phyloP scores from a whole-genome alignment of 345 rosid genomes.

The Populus pruinosa region DNA sequence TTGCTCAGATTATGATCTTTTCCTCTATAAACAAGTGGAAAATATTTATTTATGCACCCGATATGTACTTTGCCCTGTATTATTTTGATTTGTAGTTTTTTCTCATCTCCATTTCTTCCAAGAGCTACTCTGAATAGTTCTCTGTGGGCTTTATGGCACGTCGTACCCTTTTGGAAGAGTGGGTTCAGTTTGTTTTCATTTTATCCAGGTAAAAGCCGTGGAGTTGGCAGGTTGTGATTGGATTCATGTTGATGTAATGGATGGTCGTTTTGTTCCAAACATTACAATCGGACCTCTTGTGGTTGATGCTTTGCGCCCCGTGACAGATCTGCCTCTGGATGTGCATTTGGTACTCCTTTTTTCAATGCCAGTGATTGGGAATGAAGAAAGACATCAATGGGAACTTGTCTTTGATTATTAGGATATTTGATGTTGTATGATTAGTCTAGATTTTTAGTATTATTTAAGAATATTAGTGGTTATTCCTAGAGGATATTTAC shows the following conservation, averaged over 20 bases:
- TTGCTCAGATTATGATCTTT: background rate
- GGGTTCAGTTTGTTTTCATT: conserved; percentile 15
- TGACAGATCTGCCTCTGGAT: conserved; percentile 92
- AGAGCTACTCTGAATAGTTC: background rate
- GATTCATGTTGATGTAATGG: conserved; percentile 99
- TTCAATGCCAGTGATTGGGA: background rate
- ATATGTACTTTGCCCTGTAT: background rate
- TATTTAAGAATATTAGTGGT: no score
- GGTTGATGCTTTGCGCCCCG: conserved; percentile 92
- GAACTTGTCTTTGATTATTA: no score
- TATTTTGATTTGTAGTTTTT: no score
- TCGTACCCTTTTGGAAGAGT: background rate
- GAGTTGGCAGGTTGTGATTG: conserved; percentile 92
- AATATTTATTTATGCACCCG: background rate
- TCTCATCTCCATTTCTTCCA: background rate
- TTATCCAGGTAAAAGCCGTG: conserved; percentile 77
- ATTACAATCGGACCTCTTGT: conserved; percentile 95
- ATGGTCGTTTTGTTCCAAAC: conserved; percentile 97
- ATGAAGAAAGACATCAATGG: no score
- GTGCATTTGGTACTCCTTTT: conserved; percentile 75
- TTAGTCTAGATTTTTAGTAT: no score
- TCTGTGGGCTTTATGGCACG: background rate
- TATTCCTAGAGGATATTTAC: no score
- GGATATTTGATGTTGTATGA: no score
- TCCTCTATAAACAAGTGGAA: background rate